Evolutionary conservation across 306 rosid genomes (phyloP).

Genomic region (Corylus avellana): DNA sequence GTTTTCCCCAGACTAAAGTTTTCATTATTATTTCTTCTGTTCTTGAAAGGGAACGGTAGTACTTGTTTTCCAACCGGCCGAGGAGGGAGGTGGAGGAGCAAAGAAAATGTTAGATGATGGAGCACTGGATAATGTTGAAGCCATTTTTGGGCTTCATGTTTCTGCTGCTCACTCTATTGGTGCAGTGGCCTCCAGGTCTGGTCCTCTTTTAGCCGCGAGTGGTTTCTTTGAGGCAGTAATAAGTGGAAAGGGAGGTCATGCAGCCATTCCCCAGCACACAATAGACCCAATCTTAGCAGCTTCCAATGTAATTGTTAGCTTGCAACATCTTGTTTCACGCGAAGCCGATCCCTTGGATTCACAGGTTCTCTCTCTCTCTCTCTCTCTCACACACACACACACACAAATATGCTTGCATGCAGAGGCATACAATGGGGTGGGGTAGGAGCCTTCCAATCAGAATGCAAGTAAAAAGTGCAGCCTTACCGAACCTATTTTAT

Average conservation of each 20-base stretch:
- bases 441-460: neutral
- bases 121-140: slow-evolving; percentile 55
- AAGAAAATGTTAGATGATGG: slow-evolving; percentile 66
- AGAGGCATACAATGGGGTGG: neutral
- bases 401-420: neutral
- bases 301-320: slow-evolving; percentile 70
- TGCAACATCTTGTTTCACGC: slow-evolving; percentile 87
- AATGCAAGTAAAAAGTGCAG: neutral
- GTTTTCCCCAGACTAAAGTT: neutral
- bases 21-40: neutral
- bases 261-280: slow-evolving; percentile 81
- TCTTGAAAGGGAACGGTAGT: slow-evolving; percentile 70
- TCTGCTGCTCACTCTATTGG: slow-evolving; percentile 39
- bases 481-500: neutral
- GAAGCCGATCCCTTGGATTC: slow-evolving; percentile 88
- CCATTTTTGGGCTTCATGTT: slow-evolving; percentile 79
- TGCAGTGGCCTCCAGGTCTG: slow-evolving; percentile 56
- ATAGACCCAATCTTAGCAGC: slow-evolving; percentile 86
- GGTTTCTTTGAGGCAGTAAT: slow-evolving; percentile 82
- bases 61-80: slow-evolving; percentile 96
- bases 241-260: slow-evolving; percentile 91
- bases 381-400: neutral
- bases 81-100: slow-evolving; percentile 92
- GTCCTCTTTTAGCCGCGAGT: slow-evolving; percentile 67
- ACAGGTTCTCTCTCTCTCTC: slow-evolving; percentile 46